phyloP scores from a whole-genome alignment of 2,329 filamentous ascomycete species.

The Paracoccidioides lutzii region DNA sequence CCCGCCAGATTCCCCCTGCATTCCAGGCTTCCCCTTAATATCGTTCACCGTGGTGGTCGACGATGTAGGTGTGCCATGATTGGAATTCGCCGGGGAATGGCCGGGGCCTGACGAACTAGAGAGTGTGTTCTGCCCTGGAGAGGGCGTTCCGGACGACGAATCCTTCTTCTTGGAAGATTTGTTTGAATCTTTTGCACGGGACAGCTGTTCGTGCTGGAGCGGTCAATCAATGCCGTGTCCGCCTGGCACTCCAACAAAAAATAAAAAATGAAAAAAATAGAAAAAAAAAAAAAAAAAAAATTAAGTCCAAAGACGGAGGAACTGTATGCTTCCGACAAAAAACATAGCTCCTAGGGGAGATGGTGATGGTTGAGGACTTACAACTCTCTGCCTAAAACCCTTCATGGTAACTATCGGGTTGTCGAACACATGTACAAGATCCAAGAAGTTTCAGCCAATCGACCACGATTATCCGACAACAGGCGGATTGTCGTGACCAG shows the following conservation, averaged over 20 bases:
- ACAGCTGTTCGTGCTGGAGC: constrained; percentile 65
- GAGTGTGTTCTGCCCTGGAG: constrained; percentile 48
- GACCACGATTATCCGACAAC: constrained; percentile 7
- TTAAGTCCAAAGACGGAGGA: constrained; percentile 8
- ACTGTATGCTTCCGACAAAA: too few relatives aligned
- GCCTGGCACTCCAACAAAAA: constrained; percentile 5
- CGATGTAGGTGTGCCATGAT: constrained; percentile 66
- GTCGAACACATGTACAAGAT: constrained; percentile 14
- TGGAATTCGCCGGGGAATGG: constrained; percentile 48
- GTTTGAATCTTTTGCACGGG: constrained; percentile 72
- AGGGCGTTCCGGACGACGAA: constrained; percentile 57
- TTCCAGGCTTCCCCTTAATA: constrained; percentile 62
- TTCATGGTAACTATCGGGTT: constrained; percentile 59
- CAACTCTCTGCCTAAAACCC: constrained; percentile 93
- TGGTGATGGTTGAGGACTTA: constrained; percentile 42
- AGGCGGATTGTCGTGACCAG: constrained; percentile 4
- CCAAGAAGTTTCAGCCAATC: constrained; percentile 4
- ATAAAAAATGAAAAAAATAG: constrained; percentile 1
- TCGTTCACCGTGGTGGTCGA: constrained; percentile 82
- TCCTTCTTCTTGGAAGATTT: constrained; percentile 62
- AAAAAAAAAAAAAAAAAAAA: constrained; percentile 14
- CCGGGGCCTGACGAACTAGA: constrained; percentile 20
- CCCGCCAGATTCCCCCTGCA: constrained; percentile 25
- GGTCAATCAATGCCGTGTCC: constrained; percentile 31
- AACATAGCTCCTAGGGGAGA: constrained; percentile 6